These are phyloP conservation scores for Maudiozyma turicensis DNA, from an alignment of 805 yeast genomes.

Conservation along the genomic window DNA sequence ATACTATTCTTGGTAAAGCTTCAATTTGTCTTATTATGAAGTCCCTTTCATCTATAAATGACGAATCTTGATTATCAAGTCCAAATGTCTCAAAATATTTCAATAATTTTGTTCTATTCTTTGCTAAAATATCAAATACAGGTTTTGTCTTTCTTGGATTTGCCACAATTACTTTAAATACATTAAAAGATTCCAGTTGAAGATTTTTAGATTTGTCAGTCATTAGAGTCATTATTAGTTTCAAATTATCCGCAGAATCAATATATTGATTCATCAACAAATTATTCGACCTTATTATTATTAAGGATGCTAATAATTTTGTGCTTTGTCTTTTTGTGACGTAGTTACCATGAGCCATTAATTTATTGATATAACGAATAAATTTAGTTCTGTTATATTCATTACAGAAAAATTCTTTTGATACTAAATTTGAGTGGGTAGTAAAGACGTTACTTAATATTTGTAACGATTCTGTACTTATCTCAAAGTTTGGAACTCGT, in stretches of 20 bases:
- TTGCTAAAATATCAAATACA: slow-evolving; percentile 68
- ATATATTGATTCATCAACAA: slow-evolving; percentile 67
- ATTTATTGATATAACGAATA: slow-evolving; percentile 50
- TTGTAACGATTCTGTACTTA: slow-evolving; percentile 81
- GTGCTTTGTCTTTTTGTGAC: slow-evolving; percentile 89
- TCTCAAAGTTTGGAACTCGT: slow-evolving; percentile 69
- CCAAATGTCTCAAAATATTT: slow-evolving; percentile 58
- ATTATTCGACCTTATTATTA: slow-evolving; percentile 63
- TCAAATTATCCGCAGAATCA: slow-evolving; percentile 71
- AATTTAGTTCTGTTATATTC: slow-evolving; percentile 46
- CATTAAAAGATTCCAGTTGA: slow-evolving; percentile 84
- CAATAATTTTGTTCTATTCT: slow-evolving; percentile 71
- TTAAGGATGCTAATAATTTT: slow-evolving; percentile 61
- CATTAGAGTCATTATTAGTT: slow-evolving; percentile 73
- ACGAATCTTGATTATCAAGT: slow-evolving; percentile 46
- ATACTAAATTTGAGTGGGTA: slow-evolving; percentile 54
- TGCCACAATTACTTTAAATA: slow-evolving; percentile 92
- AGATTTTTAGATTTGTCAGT: slow-evolving; percentile 85
- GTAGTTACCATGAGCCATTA: slow-evolving; percentile 71
- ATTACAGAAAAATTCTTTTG: slow-evolving; percentile 51
- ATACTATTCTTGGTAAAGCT: slow-evolving; percentile 51
- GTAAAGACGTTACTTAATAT: slow-evolving; percentile 65
- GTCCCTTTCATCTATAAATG: slow-evolving; percentile 67
- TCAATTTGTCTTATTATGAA: slow-evolving; percentile 70
- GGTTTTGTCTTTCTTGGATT: slow-evolving; percentile 83